Percentiles rank a stretch among this genome's conserved stretches.
Conservation (phyloP, 2,329 filamentous ascomycete genomes). For the Calonectria multiphialidica region DNA sequence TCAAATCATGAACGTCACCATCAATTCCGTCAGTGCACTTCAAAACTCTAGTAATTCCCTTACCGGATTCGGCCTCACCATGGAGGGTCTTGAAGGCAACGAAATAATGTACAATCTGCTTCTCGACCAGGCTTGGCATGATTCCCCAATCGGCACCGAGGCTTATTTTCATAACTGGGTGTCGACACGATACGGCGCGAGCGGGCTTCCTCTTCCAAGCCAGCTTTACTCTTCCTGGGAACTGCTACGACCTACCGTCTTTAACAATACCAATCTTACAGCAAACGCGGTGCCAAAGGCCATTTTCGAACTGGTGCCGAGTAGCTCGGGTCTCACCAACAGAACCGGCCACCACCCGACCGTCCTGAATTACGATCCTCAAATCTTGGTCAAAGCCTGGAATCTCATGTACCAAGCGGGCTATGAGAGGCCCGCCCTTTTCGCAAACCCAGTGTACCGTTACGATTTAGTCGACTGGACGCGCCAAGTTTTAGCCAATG, state of each 20-base stretch:
- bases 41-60: not conserved
- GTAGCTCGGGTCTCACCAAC: not conserved
- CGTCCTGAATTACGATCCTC: not conserved
- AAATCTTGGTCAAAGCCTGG: not conserved
- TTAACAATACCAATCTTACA: not conserved
- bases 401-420: not conserved
- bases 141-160: not conserved
- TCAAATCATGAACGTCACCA: not conserved
- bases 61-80: not conserved
- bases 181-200: not conserved
- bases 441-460: not conserved
- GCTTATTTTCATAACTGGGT: not conserved
- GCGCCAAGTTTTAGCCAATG: not conserved
- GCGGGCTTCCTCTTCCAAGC: not conserved
- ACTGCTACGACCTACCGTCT: not conserved
- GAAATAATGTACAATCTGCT: conserved; percentile 1
- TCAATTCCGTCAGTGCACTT: not conserved
- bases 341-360: not conserved
- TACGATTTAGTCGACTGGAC: conserved; percentile 1
- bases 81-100: not conserved
- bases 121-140: not conserved
- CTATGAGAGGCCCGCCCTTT: not conserved
- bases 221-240: conserved; percentile 1
- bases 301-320: not conserved
- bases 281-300: not conserved